Percentiles rank a stretch among this genome's conserved stretches.
Evolutionary conservation across 2,329 filamentous ascomycete genomes (phyloP).

Genomic region (Septoria petroselini): DNA sequence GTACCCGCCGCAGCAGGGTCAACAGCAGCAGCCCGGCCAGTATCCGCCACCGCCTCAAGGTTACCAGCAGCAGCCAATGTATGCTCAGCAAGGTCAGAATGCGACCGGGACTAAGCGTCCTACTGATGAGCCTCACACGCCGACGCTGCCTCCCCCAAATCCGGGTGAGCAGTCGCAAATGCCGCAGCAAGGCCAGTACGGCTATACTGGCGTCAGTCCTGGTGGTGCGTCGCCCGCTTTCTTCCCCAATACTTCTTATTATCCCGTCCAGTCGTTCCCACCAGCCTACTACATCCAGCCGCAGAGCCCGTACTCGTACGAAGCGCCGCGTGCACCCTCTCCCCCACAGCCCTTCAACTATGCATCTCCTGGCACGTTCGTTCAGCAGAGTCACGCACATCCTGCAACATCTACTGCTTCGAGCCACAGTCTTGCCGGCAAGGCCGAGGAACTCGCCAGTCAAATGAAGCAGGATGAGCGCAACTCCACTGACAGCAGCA

Average conservation of each 20-base stretch:
- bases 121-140: constrained; percentile 50
- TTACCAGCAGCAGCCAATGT: constrained; percentile 46
- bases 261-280: constrained; percentile 36
- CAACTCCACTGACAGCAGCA: constrained; percentile 34
- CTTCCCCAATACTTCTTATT: constrained; percentile 40
- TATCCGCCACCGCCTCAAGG: constrained; percentile 42
- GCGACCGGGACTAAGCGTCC: constrained; percentile 43
- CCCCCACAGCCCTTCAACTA: constrained; percentile 42
- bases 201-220: constrained; percentile 46
- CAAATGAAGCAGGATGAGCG: constrained; percentile 41
- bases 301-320: constrained; percentile 44
- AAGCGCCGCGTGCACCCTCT: constrained; percentile 42
- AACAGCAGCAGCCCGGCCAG: constrained; percentile 33
- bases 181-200: constrained; percentile 34
- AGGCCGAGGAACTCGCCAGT: constrained; percentile 31
- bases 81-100: constrained; percentile 26
- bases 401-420: constrained; percentile 31
- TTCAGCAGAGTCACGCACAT: constrained; percentile 41
- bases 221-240: constrained; percentile 46
- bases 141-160: constrained; percentile 50
- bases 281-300: constrained; percentile 43
- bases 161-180: constrained; percentile 44
- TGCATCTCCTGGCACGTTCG: constrained; percentile 28
- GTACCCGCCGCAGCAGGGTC: constrained; percentile 36
- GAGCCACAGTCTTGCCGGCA: constrained; percentile 29